phyloP scores from a whole-genome alignment of 257 asterid species.

The Rhazya stricta region DNA sequence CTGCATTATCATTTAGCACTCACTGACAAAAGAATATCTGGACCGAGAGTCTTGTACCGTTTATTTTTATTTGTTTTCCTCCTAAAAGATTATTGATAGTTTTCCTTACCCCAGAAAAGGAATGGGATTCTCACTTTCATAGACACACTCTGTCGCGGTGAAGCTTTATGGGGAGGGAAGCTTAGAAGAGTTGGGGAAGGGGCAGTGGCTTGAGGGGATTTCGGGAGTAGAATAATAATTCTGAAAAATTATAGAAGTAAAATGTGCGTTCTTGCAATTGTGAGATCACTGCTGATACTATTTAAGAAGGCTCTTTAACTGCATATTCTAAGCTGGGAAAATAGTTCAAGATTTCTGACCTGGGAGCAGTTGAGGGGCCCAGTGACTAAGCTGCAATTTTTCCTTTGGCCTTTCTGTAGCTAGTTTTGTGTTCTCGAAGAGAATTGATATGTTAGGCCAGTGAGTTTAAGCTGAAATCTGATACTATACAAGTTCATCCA shows the following conservation, averaged over 20 bases:
- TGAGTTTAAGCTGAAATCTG: neutral
- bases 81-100: neutral
- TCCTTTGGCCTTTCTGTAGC: neutral
- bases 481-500: neutral
- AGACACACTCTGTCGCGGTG: neutral
- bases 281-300: neutral
- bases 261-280: constrained; percentile 6
- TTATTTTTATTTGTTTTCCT: neutral
- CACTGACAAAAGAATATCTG: neutral
- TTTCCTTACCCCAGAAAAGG: neutral
- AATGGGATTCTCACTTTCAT: neutral
- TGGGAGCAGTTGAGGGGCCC: neutral
- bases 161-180: neutral
- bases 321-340: neutral
- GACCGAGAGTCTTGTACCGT: neutral
- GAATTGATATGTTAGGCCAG: neutral
- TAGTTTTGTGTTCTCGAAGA: neutral
- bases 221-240: neutral
- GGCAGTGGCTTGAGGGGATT: neutral
- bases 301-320: neutral
- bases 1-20: constrained; percentile 1
- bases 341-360: neutral
- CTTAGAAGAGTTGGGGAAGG: neutral
- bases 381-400: neutral
- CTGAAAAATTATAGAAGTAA: neutral